A percentile compares a stretch with the other conserved stretches of the same genome.
Evolutionary conservation across 371 early-diverging fungal species (phyloP).

Genomic region (Mortierella sp.): DNA sequence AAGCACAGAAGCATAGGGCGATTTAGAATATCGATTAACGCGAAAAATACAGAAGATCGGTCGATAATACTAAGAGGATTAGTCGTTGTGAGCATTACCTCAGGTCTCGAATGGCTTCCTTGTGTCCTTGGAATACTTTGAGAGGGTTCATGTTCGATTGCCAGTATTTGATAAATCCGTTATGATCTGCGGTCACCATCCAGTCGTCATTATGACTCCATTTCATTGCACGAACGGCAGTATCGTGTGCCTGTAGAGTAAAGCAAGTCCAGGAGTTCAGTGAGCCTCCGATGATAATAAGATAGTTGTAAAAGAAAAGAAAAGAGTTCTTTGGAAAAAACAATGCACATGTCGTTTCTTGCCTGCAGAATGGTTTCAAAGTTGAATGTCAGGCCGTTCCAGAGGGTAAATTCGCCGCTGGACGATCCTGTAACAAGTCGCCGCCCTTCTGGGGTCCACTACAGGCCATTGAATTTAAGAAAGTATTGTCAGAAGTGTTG

Average conservation of each 20-base stretch:
- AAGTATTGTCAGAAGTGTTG: neutral
- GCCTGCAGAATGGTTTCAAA: constrained; percentile 99
- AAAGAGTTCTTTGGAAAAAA: neutral
- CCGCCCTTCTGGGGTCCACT: constrained; percentile 99
- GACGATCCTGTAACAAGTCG: constrained; percentile 97
- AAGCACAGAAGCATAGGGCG: neutral
- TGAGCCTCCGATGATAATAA: neutral
- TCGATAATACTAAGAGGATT: neutral
- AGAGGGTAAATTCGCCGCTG: constrained; percentile 99
- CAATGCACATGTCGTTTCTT: constrained; percentile 9
- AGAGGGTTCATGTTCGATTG: constrained; percentile 99
- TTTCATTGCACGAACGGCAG: constrained; percentile 95
- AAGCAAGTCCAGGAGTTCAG: neutral
- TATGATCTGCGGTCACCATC: constrained; percentile 97
- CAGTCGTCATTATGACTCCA: constrained; percentile 98
- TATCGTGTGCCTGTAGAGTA: constrained; percentile 85
- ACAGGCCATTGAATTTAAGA: constrained; percentile 7
- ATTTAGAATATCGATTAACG: no score
- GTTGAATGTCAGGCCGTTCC: constrained; percentile 99
- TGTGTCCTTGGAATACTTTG: constrained; percentile 93
- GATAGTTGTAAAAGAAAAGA: neutral
- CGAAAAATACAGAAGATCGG: no score
- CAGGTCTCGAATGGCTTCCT: constrained; percentile 94
- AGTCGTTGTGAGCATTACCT: constrained; percentile 56
- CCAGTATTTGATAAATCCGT: constrained; percentile 99